Evolutionary conservation across 257 asterid species (phyloP).

Genomic region (Plantago major): DNA sequence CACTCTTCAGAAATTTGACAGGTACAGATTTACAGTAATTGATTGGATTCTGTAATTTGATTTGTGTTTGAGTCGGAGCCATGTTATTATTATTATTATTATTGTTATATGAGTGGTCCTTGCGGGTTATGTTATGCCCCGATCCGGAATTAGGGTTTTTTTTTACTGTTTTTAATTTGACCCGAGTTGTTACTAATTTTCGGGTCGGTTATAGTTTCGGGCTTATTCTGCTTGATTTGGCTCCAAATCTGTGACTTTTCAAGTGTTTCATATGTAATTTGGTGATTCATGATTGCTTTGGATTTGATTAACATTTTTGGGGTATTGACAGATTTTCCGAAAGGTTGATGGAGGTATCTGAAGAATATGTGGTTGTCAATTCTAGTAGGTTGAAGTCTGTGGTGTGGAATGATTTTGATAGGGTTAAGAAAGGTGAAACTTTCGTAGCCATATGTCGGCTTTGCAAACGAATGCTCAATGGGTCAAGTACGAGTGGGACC

Average conservation of each 20-base stretch:
- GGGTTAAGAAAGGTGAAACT: conserved; percentile 81
- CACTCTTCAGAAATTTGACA: neutral
- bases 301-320: conserved; percentile 2
- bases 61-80: conserved; percentile 25
- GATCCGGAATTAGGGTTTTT: conserved; percentile 42
- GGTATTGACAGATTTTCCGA: too few relatives aligned
- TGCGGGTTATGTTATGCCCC: conserved; percentile 25
- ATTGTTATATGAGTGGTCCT: conserved; percentile 4
- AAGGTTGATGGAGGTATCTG: conserved; percentile 78
- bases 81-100: conserved; percentile 24
- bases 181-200: conserved; percentile 21
- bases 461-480: conserved; percentile 86
- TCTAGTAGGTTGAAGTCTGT: conserved; percentile 80
- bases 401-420: conserved; percentile 94
- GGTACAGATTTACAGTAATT: neutral
- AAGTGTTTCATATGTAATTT: too few relatives aligned
- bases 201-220: conserved; percentile 32
- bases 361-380: conserved; percentile 64
- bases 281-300: too few relatives aligned
- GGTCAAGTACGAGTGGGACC: conserved; percentile 95
- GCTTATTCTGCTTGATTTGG: conserved; percentile 10
- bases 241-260: neutral
- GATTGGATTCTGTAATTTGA: conserved; percentile 22
- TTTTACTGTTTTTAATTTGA: conserved; percentile 21
- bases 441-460: conserved; percentile 77